Conservation (phyloP, 805 yeast genomes). For the Wickerhamiella kazuoi region DNA sequence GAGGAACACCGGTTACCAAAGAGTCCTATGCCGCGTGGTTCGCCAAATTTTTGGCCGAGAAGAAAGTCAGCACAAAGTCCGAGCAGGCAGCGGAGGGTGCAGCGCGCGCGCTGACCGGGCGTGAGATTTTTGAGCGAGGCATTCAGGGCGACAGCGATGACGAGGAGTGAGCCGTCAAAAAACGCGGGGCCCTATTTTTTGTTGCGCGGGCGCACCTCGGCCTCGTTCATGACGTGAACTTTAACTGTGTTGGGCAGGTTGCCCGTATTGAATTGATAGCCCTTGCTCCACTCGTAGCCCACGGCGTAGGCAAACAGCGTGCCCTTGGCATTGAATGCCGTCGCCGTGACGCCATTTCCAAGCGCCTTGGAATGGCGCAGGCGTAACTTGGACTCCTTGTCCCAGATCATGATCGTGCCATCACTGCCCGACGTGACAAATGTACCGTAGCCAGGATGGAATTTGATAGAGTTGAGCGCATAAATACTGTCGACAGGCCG, state of each 20-base stretch:
- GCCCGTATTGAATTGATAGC: conserved; percentile 53
- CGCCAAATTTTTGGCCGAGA: conserved; percentile 44
- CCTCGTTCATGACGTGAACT: conserved; percentile 71
- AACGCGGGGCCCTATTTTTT: background rate
- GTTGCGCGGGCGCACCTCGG: conserved; percentile 45
- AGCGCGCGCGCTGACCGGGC: conserved; percentile 67
- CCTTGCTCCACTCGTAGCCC: conserved; percentile 88
- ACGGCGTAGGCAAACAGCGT: conserved; percentile 76
- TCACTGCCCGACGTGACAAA: conserved; percentile 90
- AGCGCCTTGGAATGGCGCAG: conserved; percentile 54
- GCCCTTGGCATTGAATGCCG: conserved; percentile 64
- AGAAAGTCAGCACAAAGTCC: conserved; percentile 24
- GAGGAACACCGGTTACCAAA: conserved; percentile 74
- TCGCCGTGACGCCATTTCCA: conserved; percentile 47
- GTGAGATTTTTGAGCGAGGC: conserved; percentile 79
- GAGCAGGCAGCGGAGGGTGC: conserved; percentile 40
- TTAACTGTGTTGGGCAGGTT: conserved; percentile 61
- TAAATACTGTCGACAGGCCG: conserved; percentile 49
- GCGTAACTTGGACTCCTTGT: conserved; percentile 77
- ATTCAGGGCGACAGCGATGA: conserved; percentile 56
- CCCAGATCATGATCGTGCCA: conserved; percentile 92
- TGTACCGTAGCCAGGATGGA: conserved; percentile 84
- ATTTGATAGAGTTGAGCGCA: conserved; percentile 60
- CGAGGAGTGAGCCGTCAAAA: conserved; percentile 18
- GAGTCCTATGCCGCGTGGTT: conserved; percentile 70